Conservation (phyloP, 2,329 filamentous ascomycete species). For the Myotisia sp. region DNA sequence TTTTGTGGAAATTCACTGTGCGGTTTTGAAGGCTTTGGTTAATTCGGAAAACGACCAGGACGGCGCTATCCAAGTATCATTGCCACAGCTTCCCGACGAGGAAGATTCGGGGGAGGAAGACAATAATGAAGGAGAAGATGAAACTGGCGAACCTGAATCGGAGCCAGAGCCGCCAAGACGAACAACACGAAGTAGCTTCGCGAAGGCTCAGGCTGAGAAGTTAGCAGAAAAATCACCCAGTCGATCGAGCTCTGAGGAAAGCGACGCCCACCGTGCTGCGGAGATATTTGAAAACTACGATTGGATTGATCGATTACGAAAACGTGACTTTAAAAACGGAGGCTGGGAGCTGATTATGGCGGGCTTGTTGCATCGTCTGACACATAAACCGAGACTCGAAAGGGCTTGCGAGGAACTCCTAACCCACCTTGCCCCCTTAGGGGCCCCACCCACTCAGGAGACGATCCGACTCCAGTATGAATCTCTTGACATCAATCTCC, state of each 20-base stretch:
- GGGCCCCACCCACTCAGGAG: conserved; percentile 59
- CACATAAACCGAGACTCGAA: conserved; percentile 56
- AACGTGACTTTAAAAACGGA: conserved; percentile 72
- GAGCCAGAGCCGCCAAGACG: conserved; percentile 58
- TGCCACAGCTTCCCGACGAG: conserved; percentile 61
- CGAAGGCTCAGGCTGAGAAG: conserved; percentile 63
- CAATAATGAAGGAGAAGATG: conserved; percentile 43
- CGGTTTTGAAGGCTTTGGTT: conserved; percentile 75
- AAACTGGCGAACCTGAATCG: conserved; percentile 44
- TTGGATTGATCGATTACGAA: conserved; percentile 74
- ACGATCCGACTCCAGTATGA: conserved; percentile 60
- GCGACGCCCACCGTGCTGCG: conserved; percentile 41
- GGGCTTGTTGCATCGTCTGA: conserved; percentile 72
- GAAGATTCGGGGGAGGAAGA: conserved; percentile 53
- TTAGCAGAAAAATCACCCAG: conserved; percentile 43
- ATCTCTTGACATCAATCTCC: conserved; percentile 65
- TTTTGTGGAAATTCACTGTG: conserved; percentile 81
- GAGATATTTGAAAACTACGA: conserved; percentile 60
- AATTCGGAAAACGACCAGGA: conserved; percentile 54
- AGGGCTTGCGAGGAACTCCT: conserved; percentile 66
- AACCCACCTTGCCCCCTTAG: conserved; percentile 62
- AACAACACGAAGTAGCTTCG: conserved; percentile 72
- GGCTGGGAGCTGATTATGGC: conserved; percentile 87
- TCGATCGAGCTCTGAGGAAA: conserved; percentile 24
- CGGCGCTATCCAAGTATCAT: conserved; percentile 62